Percentiles rank a stretch among this genome's conserved stretches.
Evolutionary conservation across 2,329 filamentous ascomycete genomes (phyloP).

Genomic region (Zymoseptoria passerinii): DNA sequence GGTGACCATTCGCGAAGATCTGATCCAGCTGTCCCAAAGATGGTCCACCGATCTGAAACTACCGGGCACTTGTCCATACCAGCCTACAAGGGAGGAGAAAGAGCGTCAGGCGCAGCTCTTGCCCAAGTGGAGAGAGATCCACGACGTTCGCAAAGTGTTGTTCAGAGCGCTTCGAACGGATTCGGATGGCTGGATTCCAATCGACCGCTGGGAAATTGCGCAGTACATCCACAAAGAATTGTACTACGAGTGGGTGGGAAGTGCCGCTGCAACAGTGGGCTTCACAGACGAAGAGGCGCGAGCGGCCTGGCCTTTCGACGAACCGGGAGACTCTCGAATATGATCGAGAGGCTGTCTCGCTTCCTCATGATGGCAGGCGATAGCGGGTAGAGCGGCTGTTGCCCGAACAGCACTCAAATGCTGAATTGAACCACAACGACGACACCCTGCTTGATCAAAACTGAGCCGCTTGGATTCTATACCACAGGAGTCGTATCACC

Average conservation of each 20-base stretch:
- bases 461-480: too few species aligned
- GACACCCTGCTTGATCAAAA: too few species aligned
- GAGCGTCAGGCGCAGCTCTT: not conserved
- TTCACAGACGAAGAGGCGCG: not conserved
- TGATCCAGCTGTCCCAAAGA: not conserved
- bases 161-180: not conserved
- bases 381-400: too few species aligned
- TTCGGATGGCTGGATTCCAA: not conserved
- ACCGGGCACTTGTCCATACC: not conserved
- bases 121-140: not conserved
- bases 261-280: not conserved
- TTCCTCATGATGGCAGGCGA: not conserved
- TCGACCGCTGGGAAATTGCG: not conserved
- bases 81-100: not conserved
- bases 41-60: not conserved
- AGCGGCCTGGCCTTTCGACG: not conserved
- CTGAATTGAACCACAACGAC: too few species aligned
- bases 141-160: not conserved
- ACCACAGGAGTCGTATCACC: too few species aligned
- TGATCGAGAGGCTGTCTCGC: not conserved
- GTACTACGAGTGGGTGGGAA: not conserved
- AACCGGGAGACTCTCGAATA: not conserved
- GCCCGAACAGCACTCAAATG: too few species aligned
- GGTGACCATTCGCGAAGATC: not conserved
- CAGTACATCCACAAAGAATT: not conserved